These are phyloP conservation scores for Neurospora intermedia DNA, from an alignment of 495 filamentous ascomycete species.

Conservation along the genomic window DNA sequence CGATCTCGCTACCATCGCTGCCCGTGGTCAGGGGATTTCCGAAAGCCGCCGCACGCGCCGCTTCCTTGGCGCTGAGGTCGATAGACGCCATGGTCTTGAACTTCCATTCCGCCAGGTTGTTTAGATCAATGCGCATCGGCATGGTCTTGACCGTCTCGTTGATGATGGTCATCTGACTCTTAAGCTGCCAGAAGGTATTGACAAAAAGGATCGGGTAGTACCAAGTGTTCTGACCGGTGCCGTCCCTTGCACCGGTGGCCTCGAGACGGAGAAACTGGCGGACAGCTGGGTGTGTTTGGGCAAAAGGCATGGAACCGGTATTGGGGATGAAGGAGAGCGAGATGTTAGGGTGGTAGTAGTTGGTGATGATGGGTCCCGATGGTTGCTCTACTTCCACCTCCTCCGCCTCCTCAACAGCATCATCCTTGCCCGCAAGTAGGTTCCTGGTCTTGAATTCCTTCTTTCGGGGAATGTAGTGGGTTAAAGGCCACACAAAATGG, in stretches of 20 bases:
- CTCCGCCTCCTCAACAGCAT: slow-evolving; percentile 33
- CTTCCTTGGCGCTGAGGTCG: slow-evolving; percentile 78
- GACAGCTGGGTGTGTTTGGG: slow-evolving; percentile 59
- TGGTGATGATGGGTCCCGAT: slow-evolving; percentile 56
- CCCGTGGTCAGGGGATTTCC: slow-evolving; percentile 53
- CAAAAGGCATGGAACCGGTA: slow-evolving; percentile 53
- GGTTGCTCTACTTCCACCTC: slow-evolving; percentile 38
- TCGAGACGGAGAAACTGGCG: slow-evolving; percentile 73
- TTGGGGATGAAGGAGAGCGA: slow-evolving; percentile 82
- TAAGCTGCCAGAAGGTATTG: slow-evolving; percentile 97
- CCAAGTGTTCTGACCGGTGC: slow-evolving; percentile 81
- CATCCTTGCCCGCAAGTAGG: slow-evolving; percentile 52
- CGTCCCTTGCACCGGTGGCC: slow-evolving; percentile 60
- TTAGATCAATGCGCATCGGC: slow-evolving; percentile 74
- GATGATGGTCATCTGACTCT: slow-evolving; percentile 77
- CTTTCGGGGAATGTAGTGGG: slow-evolving; percentile 84
- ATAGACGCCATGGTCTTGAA: slow-evolving; percentile 75
- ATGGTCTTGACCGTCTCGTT: slow-evolving; percentile 83
- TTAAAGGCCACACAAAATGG: slow-evolving; percentile 76
- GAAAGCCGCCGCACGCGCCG: slow-evolving; percentile 53
- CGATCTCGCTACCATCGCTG: slow-evolving; percentile 59
- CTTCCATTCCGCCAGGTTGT: slow-evolving; percentile 81
- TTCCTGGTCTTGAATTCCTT: slow-evolving; percentile 86
- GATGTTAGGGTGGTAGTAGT: slow-evolving; percentile 93
- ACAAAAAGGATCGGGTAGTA: slow-evolving; percentile 85